phyloP scores from a whole-genome alignment of 2,329 filamentous ascomycete species.

The Aspergillus fischeri region DNA sequence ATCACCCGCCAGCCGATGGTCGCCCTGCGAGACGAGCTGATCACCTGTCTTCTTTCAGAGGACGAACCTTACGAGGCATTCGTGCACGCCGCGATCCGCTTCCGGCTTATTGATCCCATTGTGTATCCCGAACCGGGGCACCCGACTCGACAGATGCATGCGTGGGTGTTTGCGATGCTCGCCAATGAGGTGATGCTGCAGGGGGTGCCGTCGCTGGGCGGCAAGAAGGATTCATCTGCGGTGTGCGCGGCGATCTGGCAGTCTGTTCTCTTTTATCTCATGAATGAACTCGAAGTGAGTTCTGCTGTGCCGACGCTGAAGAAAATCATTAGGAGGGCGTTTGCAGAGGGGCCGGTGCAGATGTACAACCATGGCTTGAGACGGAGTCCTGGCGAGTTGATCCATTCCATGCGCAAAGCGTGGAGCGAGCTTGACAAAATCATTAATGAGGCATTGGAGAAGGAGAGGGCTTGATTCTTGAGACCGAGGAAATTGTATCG shows the following conservation, averaged over 20 bases:
- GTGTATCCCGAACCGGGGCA: slow-evolving; percentile 49
- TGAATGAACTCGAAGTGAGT: slow-evolving; percentile 18
- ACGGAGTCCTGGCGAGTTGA: slow-evolving; percentile 22
- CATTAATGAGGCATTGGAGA: slow-evolving; percentile 23
- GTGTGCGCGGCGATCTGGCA: not conserved
- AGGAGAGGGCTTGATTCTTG: slow-evolving; percentile 15
- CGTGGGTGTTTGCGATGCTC: slow-evolving; percentile 31
- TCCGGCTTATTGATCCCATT: slow-evolving; percentile 49
- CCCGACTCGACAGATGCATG: slow-evolving; percentile 52
- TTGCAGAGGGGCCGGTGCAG: slow-evolving; percentile 18
- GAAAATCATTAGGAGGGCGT: slow-evolving; percentile 21
- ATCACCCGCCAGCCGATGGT: slow-evolving; percentile 53
- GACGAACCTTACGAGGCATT: slow-evolving; percentile 47
- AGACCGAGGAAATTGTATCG: not conserved
- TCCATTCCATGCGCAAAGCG: slow-evolving; percentile 32
- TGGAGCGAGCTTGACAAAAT: slow-evolving; percentile 48
- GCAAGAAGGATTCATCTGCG: not conserved
- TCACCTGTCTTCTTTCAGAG: slow-evolving; percentile 44
- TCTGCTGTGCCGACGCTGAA: slow-evolving; percentile 30
- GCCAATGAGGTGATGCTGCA: slow-evolving; percentile 26
- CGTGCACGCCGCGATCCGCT: slow-evolving; percentile 49
- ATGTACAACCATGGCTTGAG: not conserved
- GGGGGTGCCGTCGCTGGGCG: slow-evolving; percentile 9
- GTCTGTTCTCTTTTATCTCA: slow-evolving; percentile 11
- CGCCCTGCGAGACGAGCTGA: slow-evolving; percentile 51